phyloP scores from a whole-genome alignment of 768 basidiomycete species.

The Pleurotus pulmonarius region DNA sequence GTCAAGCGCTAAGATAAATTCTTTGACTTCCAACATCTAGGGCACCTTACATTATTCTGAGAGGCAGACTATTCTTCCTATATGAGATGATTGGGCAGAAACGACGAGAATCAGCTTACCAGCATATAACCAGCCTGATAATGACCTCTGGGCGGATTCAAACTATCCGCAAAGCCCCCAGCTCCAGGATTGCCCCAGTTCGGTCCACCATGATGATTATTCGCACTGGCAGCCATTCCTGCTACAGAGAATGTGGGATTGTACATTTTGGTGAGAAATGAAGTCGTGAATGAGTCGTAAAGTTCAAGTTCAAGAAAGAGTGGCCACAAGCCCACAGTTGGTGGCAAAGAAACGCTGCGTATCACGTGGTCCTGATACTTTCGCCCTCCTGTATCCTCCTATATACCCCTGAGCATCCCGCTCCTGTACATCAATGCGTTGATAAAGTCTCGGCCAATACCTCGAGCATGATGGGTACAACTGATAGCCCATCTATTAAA shows the following conservation, averaged over 20 bases:
- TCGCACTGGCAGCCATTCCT: slow-evolving; percentile 53
- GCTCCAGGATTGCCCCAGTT: slow-evolving; percentile 53
- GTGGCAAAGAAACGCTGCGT: too few relatives aligned
- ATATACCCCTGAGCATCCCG: too few relatives aligned
- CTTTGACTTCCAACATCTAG: not conserved
- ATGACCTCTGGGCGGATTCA: slow-evolving; percentile 70
- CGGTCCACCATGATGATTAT: slow-evolving; percentile 42
- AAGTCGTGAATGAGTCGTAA: not conserved
- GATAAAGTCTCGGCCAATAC: too few relatives aligned
- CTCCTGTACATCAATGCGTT: too few relatives aligned
- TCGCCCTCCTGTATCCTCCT: too few relatives aligned
- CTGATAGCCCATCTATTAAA: too few relatives aligned
- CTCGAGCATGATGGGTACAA: too few relatives aligned
- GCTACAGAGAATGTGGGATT: slow-evolving; percentile 52
- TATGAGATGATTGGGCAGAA: not conserved
- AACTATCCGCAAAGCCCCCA: slow-evolving; percentile 52
- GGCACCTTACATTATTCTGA: slow-evolving; percentile 49
- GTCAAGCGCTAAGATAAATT: not conserved
- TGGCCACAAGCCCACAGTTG: too few relatives aligned
- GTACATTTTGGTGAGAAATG: slow-evolving; percentile 26
- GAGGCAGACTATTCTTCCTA: slow-evolving; percentile 47
- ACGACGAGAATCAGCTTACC: slow-evolving; percentile 36
- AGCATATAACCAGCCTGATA: slow-evolving; percentile 82
- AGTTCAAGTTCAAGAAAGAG: too few relatives aligned
- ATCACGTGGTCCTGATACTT: too few relatives aligned